A percentile compares a stretch with the other conserved stretches of the same genome.
These are phyloP conservation scores for Tolypocladium amazonense DNA, from an alignment of 2,329 filamentous ascomycete species.

Conservation along the genomic window DNA sequence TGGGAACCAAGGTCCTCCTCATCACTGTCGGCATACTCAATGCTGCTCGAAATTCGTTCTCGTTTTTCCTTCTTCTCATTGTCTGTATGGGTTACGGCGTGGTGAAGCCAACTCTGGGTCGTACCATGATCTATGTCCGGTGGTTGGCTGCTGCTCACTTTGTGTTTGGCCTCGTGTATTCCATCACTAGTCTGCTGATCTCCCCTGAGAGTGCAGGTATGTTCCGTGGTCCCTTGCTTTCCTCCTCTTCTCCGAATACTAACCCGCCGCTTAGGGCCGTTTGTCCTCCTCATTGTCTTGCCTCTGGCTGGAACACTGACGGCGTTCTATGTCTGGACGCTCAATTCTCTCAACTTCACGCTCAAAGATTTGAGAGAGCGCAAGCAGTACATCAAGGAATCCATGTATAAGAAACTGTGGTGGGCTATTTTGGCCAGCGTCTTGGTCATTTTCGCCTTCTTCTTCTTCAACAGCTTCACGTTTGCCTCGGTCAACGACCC, in stretches of 20 bases:
- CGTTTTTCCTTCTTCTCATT: conserved; percentile 93
- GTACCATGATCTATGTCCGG: conserved; percentile 89
- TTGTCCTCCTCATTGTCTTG: conserved; percentile 86
- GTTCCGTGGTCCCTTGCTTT: conserved; percentile 9
- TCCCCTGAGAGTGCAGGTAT: conserved; percentile 73
- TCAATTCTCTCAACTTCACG: conserved; percentile 88
- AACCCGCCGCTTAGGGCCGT: conserved; percentile 46
- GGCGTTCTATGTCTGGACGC: conserved; percentile 96
- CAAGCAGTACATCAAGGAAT: conserved; percentile 84
- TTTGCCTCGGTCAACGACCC: conserved; percentile 78
- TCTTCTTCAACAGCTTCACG: conserved; percentile 95
- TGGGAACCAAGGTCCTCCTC: conserved; percentile 75
- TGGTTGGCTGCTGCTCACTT: conserved; percentile 89
- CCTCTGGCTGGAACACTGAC: conserved; percentile 87
- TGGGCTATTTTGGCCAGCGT: conserved; percentile 93
- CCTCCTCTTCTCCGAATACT: conserved; percentile 6
- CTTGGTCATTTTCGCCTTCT: conserved; percentile 92
- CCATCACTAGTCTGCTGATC: conserved; percentile 77
- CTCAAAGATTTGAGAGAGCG: conserved; percentile 94
- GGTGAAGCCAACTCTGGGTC: conserved; percentile 84
- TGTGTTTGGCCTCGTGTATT: conserved; percentile 87
- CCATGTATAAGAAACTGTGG: conserved; percentile 98
- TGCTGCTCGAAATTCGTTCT: conserved; percentile 91
- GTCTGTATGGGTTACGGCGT: conserved; percentile 99
- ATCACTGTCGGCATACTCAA: conserved; percentile 89